Evolutionary conservation across 1,284 basidiomycete species (phyloP).

Genomic region (Microbotryum scabiosae): DNA sequence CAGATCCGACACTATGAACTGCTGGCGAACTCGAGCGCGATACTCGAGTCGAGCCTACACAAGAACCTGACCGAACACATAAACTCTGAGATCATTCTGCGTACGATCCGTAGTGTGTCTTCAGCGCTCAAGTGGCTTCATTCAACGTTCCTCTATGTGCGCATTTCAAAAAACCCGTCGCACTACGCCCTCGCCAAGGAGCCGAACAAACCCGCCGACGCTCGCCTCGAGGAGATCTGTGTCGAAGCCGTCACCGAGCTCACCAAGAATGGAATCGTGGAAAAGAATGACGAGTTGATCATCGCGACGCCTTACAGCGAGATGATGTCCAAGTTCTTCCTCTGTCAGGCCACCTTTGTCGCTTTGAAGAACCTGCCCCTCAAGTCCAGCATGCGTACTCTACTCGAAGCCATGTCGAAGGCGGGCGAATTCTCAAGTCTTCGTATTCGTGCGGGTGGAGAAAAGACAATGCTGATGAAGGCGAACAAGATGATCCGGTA

Average conservation of each 20-base stretch:
- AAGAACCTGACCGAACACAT: slow-evolving; percentile 75
- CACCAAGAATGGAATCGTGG: slow-evolving; percentile 24
- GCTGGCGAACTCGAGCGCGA: slow-evolving; percentile 29
- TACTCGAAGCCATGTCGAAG: slow-evolving; percentile 31
- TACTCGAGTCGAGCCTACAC: slow-evolving; percentile 49
- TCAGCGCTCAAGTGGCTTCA: slow-evolving; percentile 58
- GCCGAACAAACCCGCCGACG: slow-evolving; percentile 15
- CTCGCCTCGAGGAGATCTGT: slow-evolving; percentile 31
- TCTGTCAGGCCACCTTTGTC: slow-evolving; percentile 29
- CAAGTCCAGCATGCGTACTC: slow-evolving; percentile 20
- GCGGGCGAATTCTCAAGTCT: slow-evolving; percentile 38
- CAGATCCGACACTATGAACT: slow-evolving; percentile 60
- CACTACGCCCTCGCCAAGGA: slow-evolving; percentile 51
- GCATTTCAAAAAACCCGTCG: slow-evolving; percentile 69
- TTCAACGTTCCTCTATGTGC: slow-evolving; percentile 66
- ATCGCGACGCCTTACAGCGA: slow-evolving; percentile 24
- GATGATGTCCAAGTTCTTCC: slow-evolving; percentile 30
- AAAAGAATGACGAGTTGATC: slow-evolving; percentile 8
- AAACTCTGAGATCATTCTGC: slow-evolving; percentile 82
- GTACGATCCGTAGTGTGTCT: slow-evolving; percentile 60
- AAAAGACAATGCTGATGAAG: slow-evolving; percentile 27
- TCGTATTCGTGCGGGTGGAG: slow-evolving; percentile 38
- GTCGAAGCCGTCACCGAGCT: slow-evolving; percentile 26
- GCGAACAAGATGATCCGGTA: slow-evolving; percentile 27
- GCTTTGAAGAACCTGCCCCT: slow-evolving; percentile 19